Base-by-base conservation (phyloP, 192 early-diverging fungal species). In the Tieghemiomyces parasiticus region DNA sequence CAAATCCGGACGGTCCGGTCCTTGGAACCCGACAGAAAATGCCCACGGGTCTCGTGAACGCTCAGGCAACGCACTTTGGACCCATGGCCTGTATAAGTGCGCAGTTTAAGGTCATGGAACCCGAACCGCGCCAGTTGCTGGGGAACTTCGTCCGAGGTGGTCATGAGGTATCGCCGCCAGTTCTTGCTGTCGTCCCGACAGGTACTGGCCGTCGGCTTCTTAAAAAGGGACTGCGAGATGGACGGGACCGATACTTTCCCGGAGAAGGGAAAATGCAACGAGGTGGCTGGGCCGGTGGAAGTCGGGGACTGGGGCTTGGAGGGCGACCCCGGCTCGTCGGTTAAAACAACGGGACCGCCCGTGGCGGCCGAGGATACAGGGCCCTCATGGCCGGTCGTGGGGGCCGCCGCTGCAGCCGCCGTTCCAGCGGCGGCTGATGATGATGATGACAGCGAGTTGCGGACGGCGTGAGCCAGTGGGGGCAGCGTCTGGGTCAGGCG, bases 1-100 rank as follows among this genome's bases (percentile, higher is more conserved):
- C 82, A 84, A 13, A 84, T 60, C 46, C 81, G 82, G 4, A 82
- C 82, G 0, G 78, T 82, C 20, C 73, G 54, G 50, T 84, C 82
- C 31, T 68, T 65, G 9, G 80, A 82, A 13, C 80, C 82, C 0
- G 82, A 81, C 3, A 73, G 78, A 51, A 84, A 71, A 1, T 73
- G 51, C 4, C 75, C 67, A 19, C 64, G 60, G 16, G 76, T 67
- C 46, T 84, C 82, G 51, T 82, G 76, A 0, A 73, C 63, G 1
- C 71, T 68, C 20, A 84, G 67, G 1, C 72, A 67, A 3, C 72
- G 60, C 33, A 84, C 45, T 14, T 71, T 67, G 0, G 78, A 74
- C 9, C 69, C 67, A 55, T 84, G 82, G 0, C 80, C 79, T 31
- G 34, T 33, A 34, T n/a, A 56, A 14, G 30, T 31, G 9, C 32